These are phyloP conservation scores for Dorcoceras hygrometricum DNA, from an alignment of 257 asterid species.

Conservation along the genomic window DNA sequence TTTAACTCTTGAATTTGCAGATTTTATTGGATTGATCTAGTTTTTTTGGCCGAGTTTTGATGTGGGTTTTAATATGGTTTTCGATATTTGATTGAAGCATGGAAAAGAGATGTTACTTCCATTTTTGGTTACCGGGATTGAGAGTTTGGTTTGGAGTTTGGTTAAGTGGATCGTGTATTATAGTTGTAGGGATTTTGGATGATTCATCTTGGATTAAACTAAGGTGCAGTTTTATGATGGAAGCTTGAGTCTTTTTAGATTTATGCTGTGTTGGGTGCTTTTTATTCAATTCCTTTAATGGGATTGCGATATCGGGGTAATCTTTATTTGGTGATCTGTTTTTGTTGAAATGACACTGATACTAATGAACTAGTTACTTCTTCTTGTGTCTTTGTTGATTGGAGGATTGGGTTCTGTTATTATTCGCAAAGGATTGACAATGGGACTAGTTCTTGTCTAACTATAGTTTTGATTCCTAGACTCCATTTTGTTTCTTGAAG, in stretches of 20 bases:
- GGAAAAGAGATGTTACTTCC: neutral
- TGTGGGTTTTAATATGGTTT: conserved; percentile 23
- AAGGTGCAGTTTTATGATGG: conserved; percentile 18
- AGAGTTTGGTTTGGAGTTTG: conserved; percentile 25
- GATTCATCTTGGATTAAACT: conserved; percentile 12
- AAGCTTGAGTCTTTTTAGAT: conserved; percentile 22
- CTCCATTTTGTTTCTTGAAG: neutral
- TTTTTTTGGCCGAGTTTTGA: neutral
- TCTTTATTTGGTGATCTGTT: conserved; percentile 7
- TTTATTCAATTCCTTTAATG: neutral
- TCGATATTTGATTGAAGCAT: neutral
- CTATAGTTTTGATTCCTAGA: neutral
- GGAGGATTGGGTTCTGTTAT: conserved; percentile 3
- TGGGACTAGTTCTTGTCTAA: neutral
- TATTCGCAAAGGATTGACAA: conserved; percentile 1
- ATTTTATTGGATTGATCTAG: conserved; percentile 10
- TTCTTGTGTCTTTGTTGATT: conserved; percentile 1
- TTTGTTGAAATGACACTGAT: neutral
- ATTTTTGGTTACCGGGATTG: conserved; percentile 12
- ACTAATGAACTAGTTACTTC: conserved; percentile 11
- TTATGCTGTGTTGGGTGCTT: conserved; percentile 19
- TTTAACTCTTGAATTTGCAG: conserved; percentile 13
- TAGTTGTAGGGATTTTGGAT: conserved; percentile 10
- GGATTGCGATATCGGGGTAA: conserved; percentile 21
- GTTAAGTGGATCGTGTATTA: conserved; percentile 31